Percentiles rank a stretch among this genome's conserved stretches.
Conservation (phyloP, 2,329 filamentous ascomycete species). For the Hymenoscyphus scutula region DNA sequence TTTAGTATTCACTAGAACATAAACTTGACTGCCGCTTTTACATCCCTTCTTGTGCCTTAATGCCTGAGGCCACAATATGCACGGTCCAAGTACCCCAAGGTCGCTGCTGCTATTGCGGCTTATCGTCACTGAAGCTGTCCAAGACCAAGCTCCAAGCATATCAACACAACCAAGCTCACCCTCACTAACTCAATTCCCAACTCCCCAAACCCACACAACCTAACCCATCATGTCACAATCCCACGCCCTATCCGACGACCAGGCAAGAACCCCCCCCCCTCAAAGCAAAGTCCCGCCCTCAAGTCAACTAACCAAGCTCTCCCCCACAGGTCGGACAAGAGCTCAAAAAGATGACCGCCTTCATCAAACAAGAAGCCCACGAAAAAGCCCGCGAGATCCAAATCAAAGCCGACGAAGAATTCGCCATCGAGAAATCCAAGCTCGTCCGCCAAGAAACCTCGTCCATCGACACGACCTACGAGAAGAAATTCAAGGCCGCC, state of each 20-base stretch:
- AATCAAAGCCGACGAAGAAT: constrained; percentile 98
- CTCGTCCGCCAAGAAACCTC: constrained; percentile 94
- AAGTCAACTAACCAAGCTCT: constrained; percentile 14
- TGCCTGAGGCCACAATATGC: not conserved
- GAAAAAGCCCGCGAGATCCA: constrained; percentile 98
- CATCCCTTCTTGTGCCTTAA: not conserved
- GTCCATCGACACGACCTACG: constrained; percentile 87
- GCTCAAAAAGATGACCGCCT: constrained; percentile 99
- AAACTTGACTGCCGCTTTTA: too few relatives aligned
- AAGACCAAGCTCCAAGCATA: constrained; percentile 1
- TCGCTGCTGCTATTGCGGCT: not conserved
- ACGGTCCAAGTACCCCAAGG: not conserved
- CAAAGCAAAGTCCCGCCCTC: constrained; percentile 2
- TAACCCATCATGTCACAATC: constrained; percentile 77
- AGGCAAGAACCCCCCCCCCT: constrained; percentile 55
- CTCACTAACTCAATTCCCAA: constrained; percentile 14
- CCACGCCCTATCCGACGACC: constrained; percentile 95
- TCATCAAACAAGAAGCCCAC: constrained; percentile 97
- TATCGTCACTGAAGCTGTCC: constrained; percentile 5
- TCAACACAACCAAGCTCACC: not conserved
- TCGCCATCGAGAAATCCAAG: constrained; percentile 98
- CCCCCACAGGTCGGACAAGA: constrained; percentile 80
- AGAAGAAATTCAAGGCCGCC: constrained; percentile 99
- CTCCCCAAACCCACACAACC: constrained; percentile 19
- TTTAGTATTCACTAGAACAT: too few relatives aligned